Evolutionary conservation across 805 yeast species (phyloP), one percentile per base, ranked within the genome.

Genomic region (Starmerella stellata): DNA sequence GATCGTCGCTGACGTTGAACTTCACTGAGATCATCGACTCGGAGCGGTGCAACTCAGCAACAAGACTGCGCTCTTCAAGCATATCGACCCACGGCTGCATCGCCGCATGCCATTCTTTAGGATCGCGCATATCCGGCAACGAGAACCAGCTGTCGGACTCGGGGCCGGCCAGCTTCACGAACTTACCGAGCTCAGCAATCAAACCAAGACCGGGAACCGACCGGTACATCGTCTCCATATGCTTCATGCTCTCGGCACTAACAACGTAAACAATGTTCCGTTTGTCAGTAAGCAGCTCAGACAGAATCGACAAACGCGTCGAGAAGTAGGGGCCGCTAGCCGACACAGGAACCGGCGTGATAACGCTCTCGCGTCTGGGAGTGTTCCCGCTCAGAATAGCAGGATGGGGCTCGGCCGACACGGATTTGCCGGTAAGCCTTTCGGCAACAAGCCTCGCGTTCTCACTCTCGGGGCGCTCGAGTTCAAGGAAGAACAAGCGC

Each of bases 141-240:
- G 43, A 64, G 62, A 23, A 63, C 69, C 43, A 70, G 62, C 19
- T 5, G 2, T 77, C 65, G 35, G 68, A 58, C 93, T 93, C 81
- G 11, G 62, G 42, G 7, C 53, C 53, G 29, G 43, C 46, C 9
- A 50, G 49, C 20, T 58, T 74, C 25, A 87, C 65, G 50, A 69
- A 81, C 0, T 82, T 92, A 28, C 96, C 96, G 52, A 77, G 75
- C 56, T 85, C 96, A 1, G 95, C 93, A 45, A 87, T 74, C 38
- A 87, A 62, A 0, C 95, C 95, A 23, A 85, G 52, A 30, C 71
- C 70, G 1, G 77, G 71, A 3, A 73, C 66, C 47, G 81, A 68
- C 16, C 76, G 65, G 59, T 75, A 83, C 38, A 72, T 59, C 39
- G 79, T 64, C 44, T 77, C 79, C 52, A 85, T 59, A 31, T 75